Base-by-base conservation (phyloP, 495 filamentous ascomycete species). In the Parathielavia hyrcaniae region DNA sequence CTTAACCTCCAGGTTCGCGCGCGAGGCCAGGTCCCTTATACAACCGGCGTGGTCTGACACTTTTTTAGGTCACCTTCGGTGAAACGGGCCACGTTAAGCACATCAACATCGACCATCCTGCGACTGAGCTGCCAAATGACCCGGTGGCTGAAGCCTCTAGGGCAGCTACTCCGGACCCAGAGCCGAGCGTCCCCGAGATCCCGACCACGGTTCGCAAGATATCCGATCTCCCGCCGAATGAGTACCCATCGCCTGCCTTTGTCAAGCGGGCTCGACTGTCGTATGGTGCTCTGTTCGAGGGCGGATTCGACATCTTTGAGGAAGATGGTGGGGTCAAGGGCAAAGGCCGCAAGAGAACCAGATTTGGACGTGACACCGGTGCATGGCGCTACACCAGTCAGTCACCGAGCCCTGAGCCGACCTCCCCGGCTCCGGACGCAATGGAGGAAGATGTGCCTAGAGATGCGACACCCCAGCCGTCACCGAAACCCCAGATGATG, bases 211-310 rank as follows among this genome's bases (percentile, higher is more conserved):
- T 49, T 39, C 68, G 51, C 54, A 66, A 58, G 23, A 57, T 58
- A 39, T 53, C 62, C 61, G 59, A 53, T 50, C 20, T 65, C 20
- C 59, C 56, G 4, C 11, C 45, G 5, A 69, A 73, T 53, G 74
- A 78, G 65, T 93, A 82, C 77, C 73, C 79, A 20, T 93, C 91
- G 6, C 90, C 90, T 6, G 88, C 87, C 9, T 93, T 95, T 60
- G 62, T 88, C 19, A 88, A 84, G 61, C 76, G 84, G 23, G 73
- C 77, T 17, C 77, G 86, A 45, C 68, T 82, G 6, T 87, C 83
- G 1, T 82, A 81, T 56, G 82, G 81, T 0, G 77, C 79, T 1
- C 68, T 85, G 0, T 76, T 83, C 20, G 79, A 84, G 58, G 77
- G 79, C 11, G 73, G 71, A 13, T 81, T 82, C 57, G 83, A 88